These are phyloP conservation scores for Tetrapisispora taiwanensis DNA, from an alignment of 805 yeast genomes.

Conservation along the genomic window DNA sequence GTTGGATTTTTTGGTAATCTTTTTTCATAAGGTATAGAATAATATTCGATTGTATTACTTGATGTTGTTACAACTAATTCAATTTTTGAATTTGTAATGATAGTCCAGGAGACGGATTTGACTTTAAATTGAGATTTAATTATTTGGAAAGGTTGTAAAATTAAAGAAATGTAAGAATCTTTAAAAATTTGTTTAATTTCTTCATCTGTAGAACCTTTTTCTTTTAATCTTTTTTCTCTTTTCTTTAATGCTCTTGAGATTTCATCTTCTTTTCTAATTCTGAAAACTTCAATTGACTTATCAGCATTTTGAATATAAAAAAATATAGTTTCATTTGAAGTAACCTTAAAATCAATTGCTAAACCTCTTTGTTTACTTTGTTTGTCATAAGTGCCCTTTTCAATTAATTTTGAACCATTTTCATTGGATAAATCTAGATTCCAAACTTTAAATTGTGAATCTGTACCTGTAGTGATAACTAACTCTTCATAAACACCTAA, in stretches of 20 bases:
- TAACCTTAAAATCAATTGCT: slow-evolving; percentile 40
- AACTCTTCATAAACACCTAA: slow-evolving; percentile 42
- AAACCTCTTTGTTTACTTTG: slow-evolving; percentile 66
- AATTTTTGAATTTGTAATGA: slow-evolving; percentile 36
- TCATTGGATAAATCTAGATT: slow-evolving; percentile 45
- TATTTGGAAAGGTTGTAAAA: slow-evolving; percentile 58
- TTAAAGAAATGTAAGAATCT: slow-evolving; percentile 41
- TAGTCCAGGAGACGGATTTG: slow-evolving; percentile 58
- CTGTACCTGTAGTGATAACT: slow-evolving; percentile 65
- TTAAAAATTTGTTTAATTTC: slow-evolving; percentile 46
- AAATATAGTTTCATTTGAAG: slow-evolving; percentile 27
- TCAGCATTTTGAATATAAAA: slow-evolving; percentile 73
- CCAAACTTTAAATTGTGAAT: slow-evolving; percentile 82
- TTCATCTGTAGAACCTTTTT: slow-evolving; percentile 52
- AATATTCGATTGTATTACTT: slow-evolving; percentile 67
- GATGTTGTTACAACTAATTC: slow-evolving; percentile 57
- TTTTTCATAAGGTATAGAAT: slow-evolving; percentile 48
- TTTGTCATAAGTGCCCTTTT: slow-evolving; percentile 60
- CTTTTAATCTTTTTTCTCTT: slow-evolving; percentile 67
- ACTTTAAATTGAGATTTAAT: slow-evolving; percentile 58
- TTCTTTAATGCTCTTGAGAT: slow-evolving; percentile 65
- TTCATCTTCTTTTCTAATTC: slow-evolving; percentile 69
- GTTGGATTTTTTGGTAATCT: slow-evolving; percentile 36
- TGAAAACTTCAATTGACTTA: slow-evolving; percentile 67
- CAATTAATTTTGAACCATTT: slow-evolving; percentile 39